Conservation (phyloP, 257 asterid genomes). For the Nyctanthes arbortristis region DNA sequence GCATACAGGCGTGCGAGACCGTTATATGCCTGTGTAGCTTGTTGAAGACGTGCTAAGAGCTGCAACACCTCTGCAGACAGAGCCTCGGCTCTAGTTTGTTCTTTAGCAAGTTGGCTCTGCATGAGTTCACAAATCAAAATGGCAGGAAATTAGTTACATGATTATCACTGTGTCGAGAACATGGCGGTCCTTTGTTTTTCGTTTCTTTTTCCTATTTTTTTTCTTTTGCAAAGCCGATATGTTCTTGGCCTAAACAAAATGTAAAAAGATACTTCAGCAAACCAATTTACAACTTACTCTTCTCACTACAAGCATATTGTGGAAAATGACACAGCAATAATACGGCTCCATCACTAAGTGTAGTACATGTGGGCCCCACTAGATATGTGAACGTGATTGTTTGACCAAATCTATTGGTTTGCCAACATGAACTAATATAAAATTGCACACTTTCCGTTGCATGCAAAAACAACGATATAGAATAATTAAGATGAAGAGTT, state of each 20-base stretch:
- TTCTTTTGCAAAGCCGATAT: not conserved
- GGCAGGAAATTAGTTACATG: not conserved
- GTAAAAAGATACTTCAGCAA: too few relatives aligned
- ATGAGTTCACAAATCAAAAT: conserved; percentile 15
- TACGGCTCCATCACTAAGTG: not conserved
- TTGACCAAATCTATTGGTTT: too few relatives aligned
- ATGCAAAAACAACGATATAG: not conserved
- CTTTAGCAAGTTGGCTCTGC: conserved; percentile 71
- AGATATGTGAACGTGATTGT: too few relatives aligned
- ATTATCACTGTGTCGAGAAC: not conserved
- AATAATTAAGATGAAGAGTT: not conserved
- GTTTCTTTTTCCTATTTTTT: too few relatives aligned
- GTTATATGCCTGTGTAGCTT: conserved; percentile 68
- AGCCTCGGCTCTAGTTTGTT: conserved; percentile 82
- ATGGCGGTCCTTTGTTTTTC: conserved; percentile 12
- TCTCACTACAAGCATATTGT: too few relatives aligned
- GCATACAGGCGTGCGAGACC: conserved; percentile 81
- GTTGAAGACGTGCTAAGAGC: conserved; percentile 85
- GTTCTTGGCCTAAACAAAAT: too few relatives aligned
- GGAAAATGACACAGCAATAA: not conserved
- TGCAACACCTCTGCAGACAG: conserved; percentile 77
- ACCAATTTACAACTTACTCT: too few relatives aligned
- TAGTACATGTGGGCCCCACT: too few relatives aligned
- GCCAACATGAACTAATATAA: too few relatives aligned
- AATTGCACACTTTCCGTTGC: not conserved